Base-by-base conservation (phyloP, 768 basidiomycete genomes). In the Butyriboletus loyo region DNA sequence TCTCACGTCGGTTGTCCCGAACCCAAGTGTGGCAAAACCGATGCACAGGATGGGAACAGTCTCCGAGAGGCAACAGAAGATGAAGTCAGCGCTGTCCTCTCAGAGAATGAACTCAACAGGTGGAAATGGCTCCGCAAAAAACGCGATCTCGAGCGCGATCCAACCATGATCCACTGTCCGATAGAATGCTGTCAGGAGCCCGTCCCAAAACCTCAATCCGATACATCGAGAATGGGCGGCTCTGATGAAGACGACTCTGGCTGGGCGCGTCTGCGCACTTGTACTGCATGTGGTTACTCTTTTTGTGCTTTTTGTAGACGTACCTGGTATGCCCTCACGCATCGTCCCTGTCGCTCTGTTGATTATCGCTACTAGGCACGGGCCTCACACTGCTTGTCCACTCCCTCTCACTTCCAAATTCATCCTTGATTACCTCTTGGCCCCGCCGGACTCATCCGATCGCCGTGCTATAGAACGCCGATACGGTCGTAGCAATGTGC, bases 291-390 rank as follows among this genome's bases (percentile, higher is more conserved):
- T 65, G 73, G 72, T 5, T 94, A 82, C 69, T 85, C 85, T 0
- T 95, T 95, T 65, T 95, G 93, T 68, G 79, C 83, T 4, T 87
- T 87, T 59, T 97, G 93, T 66, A 80, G 78, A 56, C 79, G 84
- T 39, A 87, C 88, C 44, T 96, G 93, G 89, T 87, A 62, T 57
- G 77, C 47, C 21, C 3, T 44, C 31, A 30, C 6, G 22, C 7
- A 43, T 19, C 25, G 1, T 39, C 34, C 6, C 48, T 34, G 11
- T 46, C 19, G n/a, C 27, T 50, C 46, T 44, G 43, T 57, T 54
- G 14, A 45, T 54, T 1, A 50, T 52, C 54, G n/a, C 39, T 21
- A 10, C 19, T 53, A 90, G 89, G 92, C 93, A 96, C 65, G 93
- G 93, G 2, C 83, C 89, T 2, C 78, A 87, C 45, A 78, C 82